Evolutionary conservation across 2,329 filamentous ascomycete genomes (phyloP), one percentile per base, ranked within the genome.

Genomic region (Xylaria sp.): DNA sequence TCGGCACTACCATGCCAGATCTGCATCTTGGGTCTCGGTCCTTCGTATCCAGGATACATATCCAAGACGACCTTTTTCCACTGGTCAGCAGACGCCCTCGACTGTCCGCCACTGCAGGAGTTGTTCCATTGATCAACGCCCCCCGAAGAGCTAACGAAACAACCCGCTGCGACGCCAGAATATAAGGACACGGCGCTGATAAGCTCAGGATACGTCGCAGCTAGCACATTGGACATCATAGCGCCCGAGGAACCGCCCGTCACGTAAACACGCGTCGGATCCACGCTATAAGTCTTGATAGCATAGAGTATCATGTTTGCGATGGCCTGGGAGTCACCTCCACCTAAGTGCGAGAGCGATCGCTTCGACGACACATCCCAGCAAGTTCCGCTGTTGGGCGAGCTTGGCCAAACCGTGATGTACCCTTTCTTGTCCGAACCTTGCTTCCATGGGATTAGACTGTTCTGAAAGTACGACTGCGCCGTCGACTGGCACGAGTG

Each of bases 1-100:
- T 89, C 87, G 2, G 75, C 77, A 45, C 82, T 83, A 48, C 87
- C 87, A 74, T 89, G 87, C 79, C 85, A 89, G 74, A 89, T 82
- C 75, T 87, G 85, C 82, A 89, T 85, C 63, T 81, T 82, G 1
- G 87, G 86, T 1, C 85, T 80, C 0, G 80, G 64, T 2, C 86
- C 85, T 17, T 77, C 78, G 73, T 87, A 88, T 4, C 81, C 83
- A 0, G 84, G 83, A 71, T 86, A 84, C 82, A 82, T 82, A 63
- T 79, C 78, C 6, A 83, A 76, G 2, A 81, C 84, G 14, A 83
- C 78, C 61, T 83, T 79, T 36, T 81, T 82, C 85, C 85, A 87
- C 61, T 82, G 77, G 55, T 83, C 78, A 0, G 83, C 79, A 0
- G 82, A 81, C 1, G 82, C 82, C 21, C 75, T 76, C 55, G 79